These are phyloP conservation scores for Salvia hispanica DNA, from an alignment of 257 asterid species.

Conservation along the genomic window DNA sequence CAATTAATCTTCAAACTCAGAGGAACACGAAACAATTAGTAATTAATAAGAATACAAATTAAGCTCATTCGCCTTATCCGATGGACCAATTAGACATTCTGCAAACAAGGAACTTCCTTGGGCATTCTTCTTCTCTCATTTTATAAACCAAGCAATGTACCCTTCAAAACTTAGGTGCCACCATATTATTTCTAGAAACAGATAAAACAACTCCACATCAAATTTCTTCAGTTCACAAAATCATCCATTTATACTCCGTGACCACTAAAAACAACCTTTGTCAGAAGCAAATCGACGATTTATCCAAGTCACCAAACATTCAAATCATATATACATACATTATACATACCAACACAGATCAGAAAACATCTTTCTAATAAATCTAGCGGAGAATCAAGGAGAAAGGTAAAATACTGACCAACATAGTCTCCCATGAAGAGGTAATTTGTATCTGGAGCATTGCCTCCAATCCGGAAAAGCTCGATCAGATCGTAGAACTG, in stretches of 20 bases:
- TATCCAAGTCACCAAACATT: constrained; percentile 18
- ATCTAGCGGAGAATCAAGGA: constrained; percentile 8
- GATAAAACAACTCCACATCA: constrained; percentile 8
- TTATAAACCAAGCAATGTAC: neutral
- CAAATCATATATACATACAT: constrained; percentile 28
- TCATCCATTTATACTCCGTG: constrained; percentile 2
- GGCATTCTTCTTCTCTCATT: constrained; percentile 4
- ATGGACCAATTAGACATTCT: constrained; percentile 21
- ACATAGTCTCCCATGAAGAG: constrained; percentile 98
- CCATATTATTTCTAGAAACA: constrained; percentile 7
- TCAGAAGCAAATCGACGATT: constrained; percentile 15
- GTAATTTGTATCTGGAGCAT: constrained; percentile 87
- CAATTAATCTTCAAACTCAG: constrained; percentile 24
- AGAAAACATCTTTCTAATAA: constrained; percentile 12
- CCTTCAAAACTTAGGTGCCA: constrained; percentile 18
- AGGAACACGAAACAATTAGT: neutral
- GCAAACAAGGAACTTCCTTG: constrained; percentile 20
- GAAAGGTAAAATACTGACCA: constrained; percentile 53
- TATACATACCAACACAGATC: constrained; percentile 34
- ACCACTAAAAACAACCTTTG: constrained; percentile 26
- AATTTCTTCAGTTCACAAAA: constrained; percentile 15
- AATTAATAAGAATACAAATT: constrained; percentile 16
- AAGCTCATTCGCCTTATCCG: constrained; percentile 9
- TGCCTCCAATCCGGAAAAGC: constrained; percentile 92
- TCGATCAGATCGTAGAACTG: constrained; percentile 95